Percentiles rank a stretch among this genome's conserved stretches.
phyloP scores from a whole-genome alignment of 129 eudicot genomes.

The Centella asiatica region DNA sequence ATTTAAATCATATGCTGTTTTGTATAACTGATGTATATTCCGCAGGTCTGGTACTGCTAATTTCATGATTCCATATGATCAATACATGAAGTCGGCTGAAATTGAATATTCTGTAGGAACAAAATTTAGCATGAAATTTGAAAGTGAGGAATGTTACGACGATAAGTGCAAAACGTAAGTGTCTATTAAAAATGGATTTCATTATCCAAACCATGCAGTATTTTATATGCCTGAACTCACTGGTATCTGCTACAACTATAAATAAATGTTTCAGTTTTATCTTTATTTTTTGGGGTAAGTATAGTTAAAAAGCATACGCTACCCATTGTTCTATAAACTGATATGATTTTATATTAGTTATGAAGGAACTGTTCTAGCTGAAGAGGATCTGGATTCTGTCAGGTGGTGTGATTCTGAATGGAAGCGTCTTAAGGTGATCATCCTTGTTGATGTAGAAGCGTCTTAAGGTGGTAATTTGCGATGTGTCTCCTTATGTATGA shows the following conservation, averaged over 20 bases:
- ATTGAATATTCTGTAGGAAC: constrained; percentile 8
- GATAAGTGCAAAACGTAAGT: constrained; percentile 5
- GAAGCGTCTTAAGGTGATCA: constrained; percentile 27
- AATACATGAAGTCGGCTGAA: constrained; percentile 13
- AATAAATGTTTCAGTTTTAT: too few relatives aligned
- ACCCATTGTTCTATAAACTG: neutral
- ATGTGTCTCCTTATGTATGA: neutral
- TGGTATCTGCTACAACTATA: too few relatives aligned
- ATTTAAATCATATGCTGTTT: neutral
- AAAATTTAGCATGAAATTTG: constrained; percentile 12
- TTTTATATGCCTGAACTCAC: too few relatives aligned
- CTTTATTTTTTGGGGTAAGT: neutral
- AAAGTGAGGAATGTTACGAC: neutral
- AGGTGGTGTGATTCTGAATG: constrained; percentile 29
- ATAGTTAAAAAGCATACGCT: too few relatives aligned
- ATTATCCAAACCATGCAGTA: neutral
- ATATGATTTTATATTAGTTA: constrained; percentile 1
- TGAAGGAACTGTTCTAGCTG: constrained; percentile 15
- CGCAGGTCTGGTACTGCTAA: constrained; percentile 13
- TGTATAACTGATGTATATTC: neutral
- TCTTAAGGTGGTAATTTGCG: too few relatives aligned
- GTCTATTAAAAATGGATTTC: neutral
- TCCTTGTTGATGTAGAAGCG: neutral
- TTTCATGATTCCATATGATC: constrained; percentile 9
- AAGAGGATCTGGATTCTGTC: constrained; percentile 13